Evolutionary conservation across 257 asterid species (phyloP), one percentile per base, ranked within the genome.

Genomic region (Paraleonurus japonicus): DNA sequence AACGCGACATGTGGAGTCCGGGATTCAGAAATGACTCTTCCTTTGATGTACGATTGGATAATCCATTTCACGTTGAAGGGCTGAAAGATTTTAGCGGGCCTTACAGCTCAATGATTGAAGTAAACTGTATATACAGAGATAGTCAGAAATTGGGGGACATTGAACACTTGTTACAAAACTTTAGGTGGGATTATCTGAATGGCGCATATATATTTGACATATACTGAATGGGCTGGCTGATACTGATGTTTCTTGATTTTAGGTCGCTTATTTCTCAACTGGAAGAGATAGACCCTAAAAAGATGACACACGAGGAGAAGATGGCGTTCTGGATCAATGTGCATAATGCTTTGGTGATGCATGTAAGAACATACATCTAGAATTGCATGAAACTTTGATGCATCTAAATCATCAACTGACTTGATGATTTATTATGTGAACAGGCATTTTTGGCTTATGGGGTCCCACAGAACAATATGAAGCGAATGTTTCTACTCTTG

Each of bases 71-170:
- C 45, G 80, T 92, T 0, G 95, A 92, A 79, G 99, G 99, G 23
- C 86, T 95, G 22, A 95, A 92, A 74, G 98, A 95, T 64, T 95
- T 95, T 72, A 95, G 99, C 20, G 98, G 99, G 65, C 98, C 98
- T 61, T 92, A 95, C 87, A 92, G 98, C 97, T 90, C 95, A 13
- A 95, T 95, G 99, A 81, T 95, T 60, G 99, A 95, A 87, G 89
- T 95, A 11, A 85, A 85, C 67, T 86, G 95, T 70, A 80, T 95
- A 67, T 82, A 92, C 81, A 79, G 98, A 79, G 98, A 90, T 69
- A 70, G 85, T 68, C 89, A 86, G 83, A 95, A 90, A 81, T 57
- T 90, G 81, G 88, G 90, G 1, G 92, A 88, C 30, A 73, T 86
- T 47, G 99, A 95, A 72, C 83, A 82, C 71, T 71, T 90, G 81